Conservation (phyloP, 1,284 basidiomycete genomes). For the Mycena citricolor region DNA sequence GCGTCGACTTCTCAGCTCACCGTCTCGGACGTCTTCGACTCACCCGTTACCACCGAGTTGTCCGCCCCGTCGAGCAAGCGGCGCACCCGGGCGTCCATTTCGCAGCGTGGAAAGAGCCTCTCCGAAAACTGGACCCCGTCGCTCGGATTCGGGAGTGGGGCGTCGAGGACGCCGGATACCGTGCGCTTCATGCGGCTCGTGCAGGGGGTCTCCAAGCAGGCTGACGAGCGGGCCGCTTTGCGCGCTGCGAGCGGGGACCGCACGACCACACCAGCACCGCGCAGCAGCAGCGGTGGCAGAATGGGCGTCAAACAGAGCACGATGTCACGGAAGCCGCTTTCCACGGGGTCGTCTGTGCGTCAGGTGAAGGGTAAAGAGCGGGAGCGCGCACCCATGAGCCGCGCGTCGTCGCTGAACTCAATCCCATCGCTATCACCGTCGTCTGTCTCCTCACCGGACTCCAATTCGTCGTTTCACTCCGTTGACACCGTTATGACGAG, state of each 20-base stretch:
- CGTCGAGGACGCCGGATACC: background rate
- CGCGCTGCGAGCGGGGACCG: background rate
- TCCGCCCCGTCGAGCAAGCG: no score
- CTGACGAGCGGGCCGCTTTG: constrained; percentile 16
- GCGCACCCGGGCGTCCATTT: no score
- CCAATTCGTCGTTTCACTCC: background rate
- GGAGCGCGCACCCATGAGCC: background rate
- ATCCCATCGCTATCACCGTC: background rate
- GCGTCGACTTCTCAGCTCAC: constrained; percentile 9
- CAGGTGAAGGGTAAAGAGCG: constrained; percentile 8
- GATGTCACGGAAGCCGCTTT: background rate
- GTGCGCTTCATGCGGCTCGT: constrained; percentile 5
- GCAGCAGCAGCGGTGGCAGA: background rate
- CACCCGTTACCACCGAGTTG: no score
- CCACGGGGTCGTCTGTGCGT: background rate
- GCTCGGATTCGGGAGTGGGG: background rate
- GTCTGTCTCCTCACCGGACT: background rate
- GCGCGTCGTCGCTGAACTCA: background rate
- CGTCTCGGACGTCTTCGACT: background rate
- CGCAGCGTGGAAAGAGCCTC: background rate
- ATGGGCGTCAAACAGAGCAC: constrained; percentile 14
- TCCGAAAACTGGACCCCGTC: no score
- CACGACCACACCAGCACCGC: no score
- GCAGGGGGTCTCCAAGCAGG: constrained; percentile 13
- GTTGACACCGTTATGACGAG: constrained; percentile 15